Base-by-base conservation (phyloP, 2,329 filamentous ascomycete species). In the Fusarium illudens region DNA sequence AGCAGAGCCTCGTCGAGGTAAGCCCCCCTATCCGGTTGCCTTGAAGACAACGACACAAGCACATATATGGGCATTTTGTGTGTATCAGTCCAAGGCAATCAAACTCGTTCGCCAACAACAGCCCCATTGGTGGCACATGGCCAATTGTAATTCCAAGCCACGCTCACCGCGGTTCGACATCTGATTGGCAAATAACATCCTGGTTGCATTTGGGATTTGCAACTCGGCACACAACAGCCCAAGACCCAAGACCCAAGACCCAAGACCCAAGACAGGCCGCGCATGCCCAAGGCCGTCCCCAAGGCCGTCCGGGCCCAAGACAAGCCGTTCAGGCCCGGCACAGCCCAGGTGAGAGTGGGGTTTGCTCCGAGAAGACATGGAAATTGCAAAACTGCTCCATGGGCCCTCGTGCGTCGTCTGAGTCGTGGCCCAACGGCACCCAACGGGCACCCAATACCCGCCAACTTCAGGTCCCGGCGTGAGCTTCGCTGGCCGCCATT, bases 381-480 rank as follows among this genome's bases (percentile, higher is more conserved):
- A 69, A 68, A 63, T 68, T 69, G 50, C 65, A 67, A 65, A 62
- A 60, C 30, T 30, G 25, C 42, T 30, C 33, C 34, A 17, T 32
- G 57, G 27, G 58, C 32, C 42, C 29, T 64, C 42, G 15, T 46
- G 48, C 29, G n/a, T 51, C 30, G 20, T 17, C 52, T 52, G 27
- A 36, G 32, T 57, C 50, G 58, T 63, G 52, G 65, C 65, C 65
- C 62, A 68, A 69, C 58, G 65, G 33, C 58, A 68, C 65, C 65
- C 65, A 68, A 68, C 65, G 46, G 30, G 29, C 36, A 55, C 65
- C 65, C 65, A 65, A 66, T 63, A 62, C 49, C 53, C 57, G 46
- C 44, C 50, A 54, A 33, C 54, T 68, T 62, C 68, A 66, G 65
- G 68, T 66, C 57, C 65, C 65, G 36, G 49, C 62, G 52, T 62